Percentiles rank a stretch among this genome's conserved stretches.
Evolutionary conservation across 805 yeast genomes (phyloP).

Genomic region (Yarrowia deformans): DNA sequence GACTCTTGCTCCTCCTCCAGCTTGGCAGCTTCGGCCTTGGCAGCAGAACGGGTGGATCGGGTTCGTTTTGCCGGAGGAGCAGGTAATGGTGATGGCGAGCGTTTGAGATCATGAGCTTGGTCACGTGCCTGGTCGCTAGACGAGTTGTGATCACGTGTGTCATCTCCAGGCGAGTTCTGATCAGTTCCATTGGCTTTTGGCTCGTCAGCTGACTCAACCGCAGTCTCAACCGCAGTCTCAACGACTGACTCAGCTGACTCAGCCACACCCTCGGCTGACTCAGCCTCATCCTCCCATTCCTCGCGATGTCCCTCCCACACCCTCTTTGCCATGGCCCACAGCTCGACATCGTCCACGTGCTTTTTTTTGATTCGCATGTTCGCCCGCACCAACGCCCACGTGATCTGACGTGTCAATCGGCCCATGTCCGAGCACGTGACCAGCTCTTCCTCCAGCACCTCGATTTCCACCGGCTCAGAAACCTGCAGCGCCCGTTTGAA

Average conservation of each 20-base stretch:
- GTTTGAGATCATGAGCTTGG: neutral
- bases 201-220: too few relatives aligned
- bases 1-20: neutral
- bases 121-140: neutral
- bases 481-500: constrained; percentile 27
- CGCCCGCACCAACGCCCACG: constrained; percentile 6
- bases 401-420: constrained; percentile 21
- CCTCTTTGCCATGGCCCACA: constrained; percentile 11
- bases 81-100: neutral
- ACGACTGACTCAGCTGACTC: too few relatives aligned
- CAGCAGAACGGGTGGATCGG: constrained; percentile 12
- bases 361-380: constrained; percentile 6
- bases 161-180: too few relatives aligned
- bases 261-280: too few relatives aligned
- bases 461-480: constrained; percentile 22
- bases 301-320: constrained; percentile 22
- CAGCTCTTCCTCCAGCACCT: constrained; percentile 38
- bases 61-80: constrained; percentile 28
- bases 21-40: constrained; percentile 1
- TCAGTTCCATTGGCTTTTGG: neutral
- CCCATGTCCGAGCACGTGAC: neutral
- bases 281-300: neutral
- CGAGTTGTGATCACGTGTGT: neutral
- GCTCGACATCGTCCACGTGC: constrained; percentile 9
- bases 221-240: too few relatives aligned